Percentiles rank a stretch among this genome's conserved stretches.
Evolutionary conservation across 1,284 basidiomycete genomes (phyloP).

Genomic region (Hymenochaete sp.): DNA sequence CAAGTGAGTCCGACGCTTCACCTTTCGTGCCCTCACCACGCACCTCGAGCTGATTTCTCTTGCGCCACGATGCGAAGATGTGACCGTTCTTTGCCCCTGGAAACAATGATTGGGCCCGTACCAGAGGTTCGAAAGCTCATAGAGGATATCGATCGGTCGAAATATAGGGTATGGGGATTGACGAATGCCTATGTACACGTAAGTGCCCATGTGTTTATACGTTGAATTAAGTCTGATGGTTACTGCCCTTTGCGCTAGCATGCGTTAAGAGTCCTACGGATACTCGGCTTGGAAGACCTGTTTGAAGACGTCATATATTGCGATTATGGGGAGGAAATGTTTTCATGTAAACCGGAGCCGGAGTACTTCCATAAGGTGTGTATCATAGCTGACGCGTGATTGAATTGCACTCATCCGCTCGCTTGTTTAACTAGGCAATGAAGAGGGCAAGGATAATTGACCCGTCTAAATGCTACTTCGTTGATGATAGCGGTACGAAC

Average conservation of each 20-base stretch:
- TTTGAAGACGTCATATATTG: constrained; percentile 79
- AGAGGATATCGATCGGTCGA: constrained; percentile 69
- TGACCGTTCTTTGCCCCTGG: constrained; percentile 76
- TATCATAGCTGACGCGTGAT: neutral
- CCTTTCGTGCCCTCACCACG: neutral
- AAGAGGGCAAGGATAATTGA: constrained; percentile 48
- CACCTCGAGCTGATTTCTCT: neutral
- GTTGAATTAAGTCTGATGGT: constrained; percentile 3
- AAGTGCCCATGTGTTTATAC: constrained; percentile 24
- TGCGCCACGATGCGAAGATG: too few relatives aligned
- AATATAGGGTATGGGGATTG: constrained; percentile 72
- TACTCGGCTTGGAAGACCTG: constrained; percentile 65
- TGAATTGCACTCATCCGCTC: neutral
- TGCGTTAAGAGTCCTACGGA: constrained; percentile 69
- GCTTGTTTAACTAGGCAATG: constrained; percentile 53
- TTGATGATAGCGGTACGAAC: constrained; percentile 54
- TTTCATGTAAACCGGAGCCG: constrained; percentile 78
- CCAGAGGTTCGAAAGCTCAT: constrained; percentile 58
- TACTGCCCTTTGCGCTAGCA: constrained; percentile 40
- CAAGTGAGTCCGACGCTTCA: constrained; percentile 39
- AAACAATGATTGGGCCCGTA: constrained; percentile 68
- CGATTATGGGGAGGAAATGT: constrained; percentile 62
- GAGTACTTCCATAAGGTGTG: constrained; percentile 37
- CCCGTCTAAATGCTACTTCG: constrained; percentile 61
- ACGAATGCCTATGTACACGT: constrained; percentile 78